These are phyloP conservation scores for Solanum sitiens DNA, from an alignment of 257 asterid genomes.

Conservation along the genomic window DNA sequence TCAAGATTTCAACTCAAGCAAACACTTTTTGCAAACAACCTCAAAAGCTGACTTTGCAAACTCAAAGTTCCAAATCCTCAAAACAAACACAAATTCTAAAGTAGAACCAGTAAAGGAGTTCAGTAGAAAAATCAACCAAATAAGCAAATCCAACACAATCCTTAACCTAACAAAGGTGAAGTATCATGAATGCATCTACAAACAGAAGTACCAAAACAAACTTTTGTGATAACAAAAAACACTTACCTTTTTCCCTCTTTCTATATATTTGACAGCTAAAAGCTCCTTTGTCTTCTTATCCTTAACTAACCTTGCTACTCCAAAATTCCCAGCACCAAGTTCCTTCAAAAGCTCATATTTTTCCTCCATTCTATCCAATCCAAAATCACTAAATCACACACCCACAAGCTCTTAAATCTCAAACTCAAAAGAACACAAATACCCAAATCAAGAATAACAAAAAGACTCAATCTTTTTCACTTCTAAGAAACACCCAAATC, in stretches of 20 bases:
- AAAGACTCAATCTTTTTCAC: background rate
- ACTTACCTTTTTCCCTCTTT: slow-evolving; percentile 39
- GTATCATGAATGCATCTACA: background rate
- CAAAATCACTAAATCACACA: background rate
- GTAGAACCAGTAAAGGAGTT: background rate
- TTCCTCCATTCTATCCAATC: slow-evolving; percentile 22
- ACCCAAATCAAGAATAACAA: background rate
- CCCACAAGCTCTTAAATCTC: background rate
- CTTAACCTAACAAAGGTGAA: background rate
- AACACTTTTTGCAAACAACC: background rate
- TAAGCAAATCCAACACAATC: background rate
- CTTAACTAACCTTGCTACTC: slow-evolving; percentile 31
- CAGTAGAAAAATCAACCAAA: background rate
- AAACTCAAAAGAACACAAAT: background rate
- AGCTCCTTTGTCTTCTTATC: slow-evolving; percentile 34
- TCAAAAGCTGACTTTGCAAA: background rate
- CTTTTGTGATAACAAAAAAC: background rate
- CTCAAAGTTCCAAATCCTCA: background rate
- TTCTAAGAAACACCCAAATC: background rate
- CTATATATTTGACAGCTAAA: slow-evolving; percentile 34
- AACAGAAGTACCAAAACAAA: background rate
- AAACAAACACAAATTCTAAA: background rate
- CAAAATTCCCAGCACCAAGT: slow-evolving; percentile 38
- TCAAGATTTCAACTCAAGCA: background rate
- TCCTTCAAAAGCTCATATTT: slow-evolving; percentile 31